Evolutionary conservation across 2,329 filamentous ascomycete species (phyloP).

Genomic region (Zymoseptoria passerinii): DNA sequence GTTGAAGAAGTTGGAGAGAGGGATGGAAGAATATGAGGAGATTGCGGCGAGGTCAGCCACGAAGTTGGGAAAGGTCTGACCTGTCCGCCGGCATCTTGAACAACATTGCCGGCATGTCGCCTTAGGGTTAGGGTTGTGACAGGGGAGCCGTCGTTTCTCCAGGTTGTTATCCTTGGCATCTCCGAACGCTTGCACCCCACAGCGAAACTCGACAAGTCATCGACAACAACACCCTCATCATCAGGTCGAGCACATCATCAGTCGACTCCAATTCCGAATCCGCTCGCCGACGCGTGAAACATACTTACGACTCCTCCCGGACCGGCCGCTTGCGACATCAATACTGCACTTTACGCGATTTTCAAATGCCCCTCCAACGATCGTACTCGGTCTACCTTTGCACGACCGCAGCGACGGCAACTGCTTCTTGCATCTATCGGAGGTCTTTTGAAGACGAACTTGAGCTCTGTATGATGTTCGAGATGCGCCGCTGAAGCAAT

Average conservation of each 20-base stretch:
- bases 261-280: neutral
- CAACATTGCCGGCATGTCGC: too few species aligned
- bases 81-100: too few species aligned
- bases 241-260: neutral
- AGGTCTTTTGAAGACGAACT: neutral
- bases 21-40: conserved; percentile 17
- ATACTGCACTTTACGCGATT: neutral
- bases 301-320: neutral
- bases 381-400: neutral
- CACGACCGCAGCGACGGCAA: neutral
- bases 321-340: neutral
- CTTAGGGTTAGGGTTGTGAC: too few species aligned
- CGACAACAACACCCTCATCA: neutral
- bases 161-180: too few species aligned
- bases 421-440: neutral
- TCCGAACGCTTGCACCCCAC: too few species aligned
- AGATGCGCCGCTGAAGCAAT: neutral
- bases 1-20: conserved; percentile 9
- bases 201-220: too few species aligned
- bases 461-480: neutral
- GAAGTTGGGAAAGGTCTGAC: conserved; percentile 12
- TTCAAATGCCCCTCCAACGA: neutral
- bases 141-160: too few species aligned
- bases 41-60: conserved; percentile 12
- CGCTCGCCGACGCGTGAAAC: neutral